Conservation (phyloP, 768 basidiomycete species). For the Filobasidium floriforme region DNA sequence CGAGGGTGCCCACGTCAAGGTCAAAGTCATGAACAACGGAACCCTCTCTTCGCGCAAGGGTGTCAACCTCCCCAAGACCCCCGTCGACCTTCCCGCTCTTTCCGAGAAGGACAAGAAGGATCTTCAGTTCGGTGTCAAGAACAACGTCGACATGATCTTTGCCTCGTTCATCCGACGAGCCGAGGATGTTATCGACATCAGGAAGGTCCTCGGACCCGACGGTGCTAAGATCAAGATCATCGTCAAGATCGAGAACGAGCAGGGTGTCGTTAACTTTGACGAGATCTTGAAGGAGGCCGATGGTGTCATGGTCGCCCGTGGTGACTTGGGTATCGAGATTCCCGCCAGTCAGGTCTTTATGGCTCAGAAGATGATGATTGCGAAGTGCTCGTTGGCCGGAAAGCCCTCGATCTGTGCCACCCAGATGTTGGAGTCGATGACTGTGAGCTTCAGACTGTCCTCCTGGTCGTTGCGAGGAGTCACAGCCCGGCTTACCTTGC, state of each 20-base stretch:
- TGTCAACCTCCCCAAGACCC: conserved; percentile 96
- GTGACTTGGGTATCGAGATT: conserved; percentile 98
- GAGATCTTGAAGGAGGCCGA: conserved; percentile 91
- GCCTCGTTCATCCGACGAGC: conserved; percentile 97
- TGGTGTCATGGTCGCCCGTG: conserved; percentile 99
- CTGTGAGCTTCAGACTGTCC: conserved; percentile 50
- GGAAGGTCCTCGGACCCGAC: conserved; percentile 83
- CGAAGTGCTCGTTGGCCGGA: conserved; percentile 95
- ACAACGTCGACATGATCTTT: conserved; percentile 98
- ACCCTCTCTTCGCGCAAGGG: conserved; percentile 93
- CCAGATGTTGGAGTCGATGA: conserved; percentile 99
- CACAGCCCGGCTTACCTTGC: background rate
- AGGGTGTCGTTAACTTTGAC: conserved; percentile 98
- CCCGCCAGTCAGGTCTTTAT: conserved; percentile 99
- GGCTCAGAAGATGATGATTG: conserved; percentile 99
- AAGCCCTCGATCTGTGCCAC: conserved; percentile 99
- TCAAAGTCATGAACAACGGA: conserved; percentile 84
- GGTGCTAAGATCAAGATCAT: conserved; percentile 97
- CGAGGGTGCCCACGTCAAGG: conserved; percentile 70
- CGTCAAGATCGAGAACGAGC: conserved; percentile 99
- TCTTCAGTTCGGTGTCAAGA: conserved; percentile 86
- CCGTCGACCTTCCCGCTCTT: conserved; percentile 92
- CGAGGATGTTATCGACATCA: conserved; percentile 88
- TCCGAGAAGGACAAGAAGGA: conserved; percentile 98
- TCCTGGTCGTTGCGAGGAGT: too few species aligned